Base-by-base conservation (phyloP, 148 eudicot genomes). In the Fagopyrum tataricum region DNA sequence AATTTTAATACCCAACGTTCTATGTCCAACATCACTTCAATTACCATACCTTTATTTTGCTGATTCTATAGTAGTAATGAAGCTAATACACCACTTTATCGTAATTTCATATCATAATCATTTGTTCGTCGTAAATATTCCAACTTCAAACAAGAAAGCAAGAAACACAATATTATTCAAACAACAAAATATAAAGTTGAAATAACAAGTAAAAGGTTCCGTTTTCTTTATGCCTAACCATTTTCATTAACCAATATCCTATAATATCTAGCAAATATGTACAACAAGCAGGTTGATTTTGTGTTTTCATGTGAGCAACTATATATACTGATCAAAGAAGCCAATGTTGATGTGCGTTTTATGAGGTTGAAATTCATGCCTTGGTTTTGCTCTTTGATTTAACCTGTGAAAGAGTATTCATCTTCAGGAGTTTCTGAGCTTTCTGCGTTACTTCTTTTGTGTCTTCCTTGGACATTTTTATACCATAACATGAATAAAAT, bases 131-230 rank as follows among this genome's bases (percentile, higher is more conserved):
- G 69, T 37, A 3, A 43, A 64, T 20, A 18, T 14, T 17, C 67
- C 67, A 15, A 12, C 24, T 55, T 55, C 61, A 20, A 55, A 55
- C 61, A 55, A 20, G 26, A 20, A 12, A 58, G 6, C 11, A 23
- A 24, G 26, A 59, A 37, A 64, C 69, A 61, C 67, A 37, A 13
- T 64, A 64, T 64, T 64, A 64, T 64, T 64, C 69, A 64, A 64
- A 37, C 20, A 64, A 31, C 43, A 39, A 64, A 64, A 64, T 64
- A 43, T 64, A 64, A 43, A 37, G 5, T 18, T 64, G 39, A 37
- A 5, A 37, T 4, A 8, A 12, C 69, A 64, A 64, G 69, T 12
- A 37, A 64, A 11, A 64, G 68, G 43, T 37, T 64, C 20, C 4
- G 42, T 31, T 31, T 55, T 20, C 23, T 61, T 37, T 14, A 43